Percentiles rank a stretch among this genome's conserved stretches.
Evolutionary conservation across 768 basidiomycete species (phyloP).

Genomic region (Cyclocybe aegerita): DNA sequence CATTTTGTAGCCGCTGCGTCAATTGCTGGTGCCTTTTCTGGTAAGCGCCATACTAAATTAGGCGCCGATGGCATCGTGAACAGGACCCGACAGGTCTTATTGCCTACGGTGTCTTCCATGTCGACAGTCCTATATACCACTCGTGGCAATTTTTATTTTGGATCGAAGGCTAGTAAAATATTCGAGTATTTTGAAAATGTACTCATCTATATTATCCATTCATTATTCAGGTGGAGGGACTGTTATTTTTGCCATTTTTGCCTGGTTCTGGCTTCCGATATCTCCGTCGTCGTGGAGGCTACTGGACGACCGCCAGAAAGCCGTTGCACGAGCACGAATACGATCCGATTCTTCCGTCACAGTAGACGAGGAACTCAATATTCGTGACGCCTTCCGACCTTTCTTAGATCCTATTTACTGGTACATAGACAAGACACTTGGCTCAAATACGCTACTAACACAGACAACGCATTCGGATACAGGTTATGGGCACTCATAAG

Average conservation of each 20-base stretch:
- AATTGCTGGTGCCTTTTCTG: constrained; percentile 48
- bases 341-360: constrained; percentile 45
- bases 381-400: constrained; percentile 43
- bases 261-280: constrained; percentile 45
- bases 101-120: constrained; percentile 53
- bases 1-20: constrained; percentile 36
- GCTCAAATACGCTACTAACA: not conserved
- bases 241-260: constrained; percentile 41
- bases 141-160: constrained; percentile 54
- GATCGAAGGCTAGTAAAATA: constrained; percentile 41
- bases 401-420: constrained; percentile 46
- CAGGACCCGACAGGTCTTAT: constrained; percentile 33
- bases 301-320: constrained; percentile 37
- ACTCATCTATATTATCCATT: not conserved
- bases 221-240: constrained; percentile 35
- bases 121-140: constrained; percentile 38
- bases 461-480: not conserved
- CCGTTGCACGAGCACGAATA: constrained; percentile 40
- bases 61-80: not conserved
- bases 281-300: constrained; percentile 41
- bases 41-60: constrained; percentile 14
- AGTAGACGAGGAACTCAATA: constrained; percentile 38
- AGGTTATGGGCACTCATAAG: constrained; percentile 48
- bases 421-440: constrained; percentile 13
- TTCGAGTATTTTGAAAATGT: not conserved